phyloP scores from a whole-genome alignment of 352 stramenopile species.

The Phytophthora cactorum region DNA sequence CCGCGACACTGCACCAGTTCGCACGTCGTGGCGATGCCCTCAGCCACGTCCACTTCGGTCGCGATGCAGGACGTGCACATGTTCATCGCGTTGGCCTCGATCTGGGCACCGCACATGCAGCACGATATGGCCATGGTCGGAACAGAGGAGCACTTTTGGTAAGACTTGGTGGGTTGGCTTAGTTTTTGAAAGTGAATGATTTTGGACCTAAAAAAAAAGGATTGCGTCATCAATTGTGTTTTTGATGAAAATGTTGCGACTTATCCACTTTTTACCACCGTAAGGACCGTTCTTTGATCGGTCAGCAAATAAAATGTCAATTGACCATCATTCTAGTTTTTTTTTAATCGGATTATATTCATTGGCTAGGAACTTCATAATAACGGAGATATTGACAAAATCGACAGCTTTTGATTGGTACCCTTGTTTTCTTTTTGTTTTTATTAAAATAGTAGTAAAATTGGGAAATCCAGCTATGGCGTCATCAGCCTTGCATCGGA shows the following conservation, averaged over 20 bases:
- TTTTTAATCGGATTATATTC: too few relatives aligned
- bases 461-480: too few relatives aligned
- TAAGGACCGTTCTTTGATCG: neutral
- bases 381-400: too few relatives aligned
- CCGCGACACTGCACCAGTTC: constrained; percentile 69
- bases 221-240: neutral
- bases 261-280: constrained; percentile 1
- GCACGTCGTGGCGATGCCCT: constrained; percentile 62
- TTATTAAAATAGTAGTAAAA: too few relatives aligned
- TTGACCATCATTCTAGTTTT: too few relatives aligned
- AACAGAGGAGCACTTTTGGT: neutral
- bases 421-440: too few relatives aligned
- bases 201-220: neutral
- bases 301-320: neutral
- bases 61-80: constrained; percentile 80
- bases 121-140: constrained; percentile 31
- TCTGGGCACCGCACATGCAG: constrained; percentile 68
- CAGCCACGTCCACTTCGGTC: constrained; percentile 71
- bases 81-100: constrained; percentile 81
- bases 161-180: neutral
- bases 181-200: neutral
- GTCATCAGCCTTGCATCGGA: too few relatives aligned
- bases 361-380: too few relatives aligned
- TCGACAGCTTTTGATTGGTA: too few relatives aligned
- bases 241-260: neutral